These are phyloP conservation scores for Hydrangea macrophylla DNA, from an alignment of 148 eudicot genomes.

Conservation along the genomic window DNA sequence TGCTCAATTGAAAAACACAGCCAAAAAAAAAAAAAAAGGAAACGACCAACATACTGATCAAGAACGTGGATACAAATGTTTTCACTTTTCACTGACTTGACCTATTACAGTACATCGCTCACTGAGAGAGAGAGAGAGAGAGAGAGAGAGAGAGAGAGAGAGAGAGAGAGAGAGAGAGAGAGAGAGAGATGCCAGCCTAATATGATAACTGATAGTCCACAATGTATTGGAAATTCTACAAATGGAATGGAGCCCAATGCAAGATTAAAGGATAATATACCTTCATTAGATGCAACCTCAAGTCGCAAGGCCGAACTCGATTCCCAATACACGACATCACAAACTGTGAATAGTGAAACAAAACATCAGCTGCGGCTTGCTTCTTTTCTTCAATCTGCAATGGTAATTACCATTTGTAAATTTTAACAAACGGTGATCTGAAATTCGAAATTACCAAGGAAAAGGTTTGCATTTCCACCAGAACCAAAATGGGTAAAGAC, in stretches of 20 bases:
- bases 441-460: background rate
- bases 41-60: background rate
- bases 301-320: constrained; percentile 77
- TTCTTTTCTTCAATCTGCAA: constrained; percentile 69
- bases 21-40: background rate
- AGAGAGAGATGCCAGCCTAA: background rate
- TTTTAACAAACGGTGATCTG: too few relatives aligned
- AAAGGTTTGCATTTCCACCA: background rate
- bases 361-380: constrained; percentile 88
- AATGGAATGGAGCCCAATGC: background rate
- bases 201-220: background rate
- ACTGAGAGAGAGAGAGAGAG: background rate
- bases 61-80: constrained; percentile 4
- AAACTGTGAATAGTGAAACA: constrained; percentile 73
- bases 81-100: background rate
- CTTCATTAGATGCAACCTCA: constrained; percentile 91
- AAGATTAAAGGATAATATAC: constrained; percentile 22
- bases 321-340: constrained; percentile 70
- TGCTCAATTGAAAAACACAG: background rate
- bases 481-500: background rate
- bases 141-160: background rate
- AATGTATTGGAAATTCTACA: background rate
- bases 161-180: background rate
- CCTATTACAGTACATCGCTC: background rate
- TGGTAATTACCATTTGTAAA: background rate